phyloP scores from a whole-genome alignment of 1,284 basidiomycete genomes.

The Trichosporon faecale region DNA sequence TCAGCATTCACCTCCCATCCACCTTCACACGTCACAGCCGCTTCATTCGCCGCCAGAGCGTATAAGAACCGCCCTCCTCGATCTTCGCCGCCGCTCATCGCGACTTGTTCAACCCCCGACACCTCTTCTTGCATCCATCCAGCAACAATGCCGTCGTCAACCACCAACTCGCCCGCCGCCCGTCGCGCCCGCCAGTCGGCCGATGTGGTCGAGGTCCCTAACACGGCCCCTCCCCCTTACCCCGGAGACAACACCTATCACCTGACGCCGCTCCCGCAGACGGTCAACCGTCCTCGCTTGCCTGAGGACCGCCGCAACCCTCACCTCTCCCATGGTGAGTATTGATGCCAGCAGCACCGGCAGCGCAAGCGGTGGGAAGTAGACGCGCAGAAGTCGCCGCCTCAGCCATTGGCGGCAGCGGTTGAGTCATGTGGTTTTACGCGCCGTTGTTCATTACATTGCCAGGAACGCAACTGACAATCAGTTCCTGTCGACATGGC shows the following conservation, averaged over 20 bases:
- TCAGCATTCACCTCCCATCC: not conserved
- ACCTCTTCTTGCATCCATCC: not conserved
- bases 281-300: slow-evolving; percentile 42
- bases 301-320: slow-evolving; percentile 43
- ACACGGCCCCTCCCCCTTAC: slow-evolving; percentile 43
- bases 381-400: not conserved
- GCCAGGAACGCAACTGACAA: not conserved
- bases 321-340: slow-evolving; percentile 35
- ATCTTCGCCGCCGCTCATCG: not conserved
- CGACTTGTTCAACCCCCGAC: not conserved
- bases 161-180: not conserved
- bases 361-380: not conserved
- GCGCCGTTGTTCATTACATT: not conserved
- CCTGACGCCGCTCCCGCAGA: slow-evolving; percentile 40
- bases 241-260: slow-evolving; percentile 30
- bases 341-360: not conserved
- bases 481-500: slow-evolving; percentile 45
- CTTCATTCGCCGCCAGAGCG: not conserved
- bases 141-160: slow-evolving; percentile 16
- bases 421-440: not conserved
- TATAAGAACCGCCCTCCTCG: not conserved
- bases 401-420: not conserved
- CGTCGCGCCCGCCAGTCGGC: slow-evolving; percentile 17
- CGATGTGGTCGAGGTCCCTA: slow-evolving; percentile 30
- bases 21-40: not conserved